These are phyloP conservation scores for Paramecium tetraurelia DNA, from an alignment of 73 alveolate genomes.

Conservation along the genomic window DNA sequence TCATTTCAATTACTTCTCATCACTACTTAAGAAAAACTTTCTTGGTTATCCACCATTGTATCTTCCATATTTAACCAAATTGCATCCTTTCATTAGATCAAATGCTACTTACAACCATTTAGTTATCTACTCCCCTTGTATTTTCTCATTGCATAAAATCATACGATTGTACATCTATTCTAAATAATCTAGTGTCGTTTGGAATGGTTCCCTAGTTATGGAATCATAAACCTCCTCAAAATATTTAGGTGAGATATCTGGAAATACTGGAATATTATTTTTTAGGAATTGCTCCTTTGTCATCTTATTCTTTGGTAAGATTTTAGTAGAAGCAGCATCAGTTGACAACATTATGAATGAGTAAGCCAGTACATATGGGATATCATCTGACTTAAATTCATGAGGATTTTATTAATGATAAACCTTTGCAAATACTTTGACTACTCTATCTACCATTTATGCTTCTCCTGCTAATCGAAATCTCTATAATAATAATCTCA, in stretches of 20 bases:
- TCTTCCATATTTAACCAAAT: constrained; percentile 70
- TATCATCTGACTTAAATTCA: constrained; percentile 59
- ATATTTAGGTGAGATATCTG: constrained; percentile 19
- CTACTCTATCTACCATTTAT: constrained; percentile 71
- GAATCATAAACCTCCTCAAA: constrained; percentile 66
- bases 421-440: constrained; percentile 62
- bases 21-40: constrained; percentile 66
- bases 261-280: constrained; percentile 34
- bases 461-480: constrained; percentile 80
- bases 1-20: constrained; percentile 43
- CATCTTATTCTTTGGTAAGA: constrained; percentile 59
- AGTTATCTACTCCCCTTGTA: not conserved
- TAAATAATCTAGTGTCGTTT: constrained; percentile 68
- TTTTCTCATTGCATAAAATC: constrained; percentile 25
- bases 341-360: constrained; percentile 70
- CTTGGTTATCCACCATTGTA: constrained; percentile 69
- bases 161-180: constrained; percentile 74
- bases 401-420: constrained; percentile 65
- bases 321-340: constrained; percentile 66
- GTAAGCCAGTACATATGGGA: constrained; percentile 70
- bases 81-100: constrained; percentile 63
- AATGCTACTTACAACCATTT: not conserved
- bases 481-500: constrained; percentile 65
- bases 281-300: constrained; percentile 63
- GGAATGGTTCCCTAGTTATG: constrained; percentile 59